Evolutionary conservation across 2,329 filamentous ascomycete species (phyloP), one percentile per base, ranked within the genome.

Genomic region (Ilyonectria destructans): DNA sequence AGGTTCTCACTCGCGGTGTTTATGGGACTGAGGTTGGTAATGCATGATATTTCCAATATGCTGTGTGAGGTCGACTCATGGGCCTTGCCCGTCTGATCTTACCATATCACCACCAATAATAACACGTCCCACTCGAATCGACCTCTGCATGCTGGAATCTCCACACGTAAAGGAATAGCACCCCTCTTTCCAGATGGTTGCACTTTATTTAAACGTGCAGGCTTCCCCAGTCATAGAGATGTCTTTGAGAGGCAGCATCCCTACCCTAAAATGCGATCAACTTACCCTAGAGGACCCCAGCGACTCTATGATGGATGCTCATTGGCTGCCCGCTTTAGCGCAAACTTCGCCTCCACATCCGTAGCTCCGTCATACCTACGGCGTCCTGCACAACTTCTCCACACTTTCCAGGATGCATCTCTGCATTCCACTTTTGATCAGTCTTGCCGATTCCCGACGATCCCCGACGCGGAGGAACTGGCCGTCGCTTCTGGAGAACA

Each of bases 311-410:
- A 43, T 43, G 37, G 17, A 43, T 43, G 37, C 15, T 23, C 33
- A 61, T 58, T 62, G 58, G 54, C n/a, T 49, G 33, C 33, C 8
- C 33, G 15, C 6, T n/a, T 43, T 43, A 43, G 40, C 17, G 40
- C 17, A 17, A 6, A 43, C 40, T 15, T 40, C 40, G 40, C 40
- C 40, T 43, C 40, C 40, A n/a, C 40, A 43, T 19, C 48, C 55
- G 31, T 37, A 31, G 29, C 57, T 29, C 48, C 33, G 31, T 19
- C 55, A 46, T 23, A 21, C 23, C 2, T 26, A 26, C 23, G 23
- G 33, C 17, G 35, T 40, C 35, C 45, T 52, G 40, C 45, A 62
- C 45, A 35, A 62, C 54, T 62, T 66, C 58, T 61, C 63, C 64
- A 56, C 64, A 59, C 51, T 61, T 19, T 56, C 40, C 15, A 43